phyloP scores from a whole-genome alignment of 225 moss, liverwort and hornwort genomes.

The Bryum argenteum region DNA sequence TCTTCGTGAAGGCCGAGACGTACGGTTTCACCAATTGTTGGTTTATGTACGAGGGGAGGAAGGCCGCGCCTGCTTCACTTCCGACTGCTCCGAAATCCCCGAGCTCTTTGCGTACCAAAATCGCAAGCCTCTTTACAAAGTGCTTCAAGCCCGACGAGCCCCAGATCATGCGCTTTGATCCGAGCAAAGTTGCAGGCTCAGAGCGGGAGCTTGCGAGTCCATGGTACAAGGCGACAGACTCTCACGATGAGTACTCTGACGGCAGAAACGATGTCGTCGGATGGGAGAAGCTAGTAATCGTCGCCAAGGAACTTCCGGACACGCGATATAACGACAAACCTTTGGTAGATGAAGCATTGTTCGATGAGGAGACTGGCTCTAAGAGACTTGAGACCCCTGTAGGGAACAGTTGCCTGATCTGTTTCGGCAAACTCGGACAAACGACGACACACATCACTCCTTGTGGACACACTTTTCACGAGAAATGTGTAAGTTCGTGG shows the following conservation, averaged over 20 bases:
- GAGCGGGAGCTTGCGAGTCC: constrained; percentile 8
- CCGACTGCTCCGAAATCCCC: not conserved
- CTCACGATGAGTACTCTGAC: not conserved
- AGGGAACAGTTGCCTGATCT: not conserved
- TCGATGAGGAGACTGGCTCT: not conserved
- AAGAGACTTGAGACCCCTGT: too few relatives aligned
- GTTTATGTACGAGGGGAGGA: constrained; percentile 24
- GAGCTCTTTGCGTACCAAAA: not conserved
- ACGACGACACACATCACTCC: not conserved
- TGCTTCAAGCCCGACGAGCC: not conserved
- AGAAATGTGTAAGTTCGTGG: not conserved
- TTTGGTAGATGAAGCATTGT: not conserved
- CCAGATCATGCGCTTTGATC: too few relatives aligned
- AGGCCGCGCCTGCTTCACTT: not conserved
- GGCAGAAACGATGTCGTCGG: not conserved
- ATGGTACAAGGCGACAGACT: not conserved
- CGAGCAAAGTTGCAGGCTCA: not conserved
- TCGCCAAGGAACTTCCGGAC: not conserved
- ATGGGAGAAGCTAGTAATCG: constrained; percentile 1
- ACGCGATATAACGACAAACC: not conserved
- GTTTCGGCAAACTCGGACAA: not conserved
- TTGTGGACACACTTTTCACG: not conserved
- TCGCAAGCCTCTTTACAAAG: not conserved
- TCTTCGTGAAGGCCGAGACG: not conserved
- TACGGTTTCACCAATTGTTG: constrained; percentile 18